These are phyloP conservation scores for Thielaviopsis populi DNA, from an alignment of 2,329 filamentous ascomycete species.

Conservation along the genomic window DNA sequence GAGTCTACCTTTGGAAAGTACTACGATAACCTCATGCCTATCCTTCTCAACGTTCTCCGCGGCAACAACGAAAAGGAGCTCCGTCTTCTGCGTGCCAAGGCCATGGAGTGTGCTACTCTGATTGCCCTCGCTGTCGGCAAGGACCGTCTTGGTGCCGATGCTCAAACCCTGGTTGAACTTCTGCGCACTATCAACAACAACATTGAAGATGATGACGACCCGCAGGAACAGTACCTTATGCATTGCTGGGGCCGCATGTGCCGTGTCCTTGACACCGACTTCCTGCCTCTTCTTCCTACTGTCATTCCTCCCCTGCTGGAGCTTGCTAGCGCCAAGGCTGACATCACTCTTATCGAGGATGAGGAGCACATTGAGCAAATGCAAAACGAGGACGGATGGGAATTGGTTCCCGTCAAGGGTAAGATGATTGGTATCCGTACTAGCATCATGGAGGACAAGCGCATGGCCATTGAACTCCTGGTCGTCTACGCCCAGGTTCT, in stretches of 20 bases:
- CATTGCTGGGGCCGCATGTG: constrained; percentile 99
- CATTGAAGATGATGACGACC: constrained; percentile 83
- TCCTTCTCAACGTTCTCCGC: constrained; percentile 77
- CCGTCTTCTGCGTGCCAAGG: constrained; percentile 80
- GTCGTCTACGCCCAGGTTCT: constrained; percentile 94
- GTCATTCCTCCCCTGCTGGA: constrained; percentile 91
- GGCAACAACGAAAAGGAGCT: constrained; percentile 90
- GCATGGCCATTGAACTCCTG: constrained; percentile 97
- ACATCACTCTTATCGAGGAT: constrained; percentile 90
- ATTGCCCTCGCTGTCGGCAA: constrained; percentile 93
- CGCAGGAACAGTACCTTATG: constrained; percentile 90
- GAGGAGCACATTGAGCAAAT: constrained; percentile 87
- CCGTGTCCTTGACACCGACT: constrained; percentile 76
- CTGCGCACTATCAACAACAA: constrained; percentile 73
- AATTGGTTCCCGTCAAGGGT: constrained; percentile 88
- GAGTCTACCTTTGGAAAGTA: constrained; percentile 91
- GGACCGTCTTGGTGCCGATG: constrained; percentile 77
- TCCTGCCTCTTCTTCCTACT: constrained; percentile 77
- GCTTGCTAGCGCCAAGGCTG: constrained; percentile 85
- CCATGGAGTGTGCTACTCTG: constrained; percentile 96
- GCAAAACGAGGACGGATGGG: constrained; percentile 93
- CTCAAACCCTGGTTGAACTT: constrained; percentile 72
- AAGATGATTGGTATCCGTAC: constrained; percentile 98
- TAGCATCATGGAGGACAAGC: constrained; percentile 92
- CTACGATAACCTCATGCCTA: constrained; percentile 89